Base-by-base conservation (phyloP, 805 yeast genomes). In the Kockiozyma suomiensis region DNA sequence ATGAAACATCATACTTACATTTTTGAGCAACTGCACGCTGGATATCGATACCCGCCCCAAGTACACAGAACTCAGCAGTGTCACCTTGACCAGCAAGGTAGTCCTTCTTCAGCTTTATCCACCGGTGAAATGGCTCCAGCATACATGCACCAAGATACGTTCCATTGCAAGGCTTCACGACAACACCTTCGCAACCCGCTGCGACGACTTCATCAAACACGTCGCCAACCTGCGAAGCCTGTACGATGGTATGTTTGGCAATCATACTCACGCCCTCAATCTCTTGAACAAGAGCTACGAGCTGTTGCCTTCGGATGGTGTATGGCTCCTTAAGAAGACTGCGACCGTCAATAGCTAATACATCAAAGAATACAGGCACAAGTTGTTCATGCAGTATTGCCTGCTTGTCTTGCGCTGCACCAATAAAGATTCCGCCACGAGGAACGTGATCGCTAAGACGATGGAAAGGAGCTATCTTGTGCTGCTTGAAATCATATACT, bases 41-140 rank as follows among this genome's bases (percentile, higher is more conserved):
- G 5, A 28, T 37, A 37, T 61, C 62, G 30, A 48, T 25, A 2
- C 56, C 61, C 1, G 56, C 62, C 6, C 65, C 65, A 28, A 61
- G 40, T 3, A 61, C 47, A n/a, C 59, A 57, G 28, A 56, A 54
- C 38, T 61, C 62, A 12, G 54, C 56, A 2, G 58, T 50, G 30
- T 61, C 65, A 4, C 65, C 65, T 5, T 23, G 41, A 5, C 65
- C 65, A 3, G 59, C 23, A 21, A 61, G 32, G 21, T 61, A 61
- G 25, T 61, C 65, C 21, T 41, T 42, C 48, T 61, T 61, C 21
- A 61, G 19, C 28, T 61, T 61, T 17, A 57, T 42, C 65, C 65
- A 61, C 23, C 13, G 46, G 15, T 56, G 48, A 30, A 10, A 4
- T 10, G 23, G 10, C n/a, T 7, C 23, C 17, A 35, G 43, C 58